A percentile compares a stretch with the other conserved stretches of the same genome.
Conservation (phyloP, 1,139 yeast species). For the Kodamaea plutei region DNA sequence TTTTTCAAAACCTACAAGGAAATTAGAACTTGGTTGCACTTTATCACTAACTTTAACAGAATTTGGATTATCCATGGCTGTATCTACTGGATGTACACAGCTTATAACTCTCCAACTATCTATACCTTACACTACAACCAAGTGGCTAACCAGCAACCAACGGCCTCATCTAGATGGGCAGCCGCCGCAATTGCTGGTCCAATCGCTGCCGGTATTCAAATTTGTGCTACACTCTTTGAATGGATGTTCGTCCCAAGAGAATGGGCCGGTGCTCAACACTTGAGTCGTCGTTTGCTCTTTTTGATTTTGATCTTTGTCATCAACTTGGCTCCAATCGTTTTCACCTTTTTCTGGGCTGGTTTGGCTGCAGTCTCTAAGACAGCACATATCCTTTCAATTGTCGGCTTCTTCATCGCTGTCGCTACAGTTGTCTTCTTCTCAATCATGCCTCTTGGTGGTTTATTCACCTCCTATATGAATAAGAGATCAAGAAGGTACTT, state of each 20-base stretch:
- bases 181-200: constrained; percentile 91
- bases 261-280: constrained; percentile 99
- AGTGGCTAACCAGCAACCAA: constrained; percentile 77
- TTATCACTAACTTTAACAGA: constrained; percentile 94
- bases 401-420: constrained; percentile 85
- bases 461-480: constrained; percentile 89
- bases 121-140: constrained; percentile 86
- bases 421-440: constrained; percentile 83
- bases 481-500: constrained; percentile 85
- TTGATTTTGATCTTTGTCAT: constrained; percentile 59
- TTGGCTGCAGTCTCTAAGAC: constrained; percentile 62
- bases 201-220: constrained; percentile 76
- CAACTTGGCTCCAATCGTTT: constrained; percentile 84
- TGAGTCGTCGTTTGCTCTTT: constrained; percentile 81
- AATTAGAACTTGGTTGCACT: constrained; percentile 96
- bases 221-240: constrained; percentile 84
- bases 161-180: constrained; percentile 88
- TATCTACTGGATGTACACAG: constrained; percentile 89
- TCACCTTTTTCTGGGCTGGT: constrained; percentile 81
- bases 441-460: constrained; percentile 94
- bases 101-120: constrained; percentile 87
- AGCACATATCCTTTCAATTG: constrained; percentile 79
- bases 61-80: constrained; percentile 94
- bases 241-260: constrained; percentile 97
- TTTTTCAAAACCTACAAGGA: constrained; percentile 96